phyloP scores from a whole-genome alignment of 331 rosid species.

The Telfairia occidentalis region DNA sequence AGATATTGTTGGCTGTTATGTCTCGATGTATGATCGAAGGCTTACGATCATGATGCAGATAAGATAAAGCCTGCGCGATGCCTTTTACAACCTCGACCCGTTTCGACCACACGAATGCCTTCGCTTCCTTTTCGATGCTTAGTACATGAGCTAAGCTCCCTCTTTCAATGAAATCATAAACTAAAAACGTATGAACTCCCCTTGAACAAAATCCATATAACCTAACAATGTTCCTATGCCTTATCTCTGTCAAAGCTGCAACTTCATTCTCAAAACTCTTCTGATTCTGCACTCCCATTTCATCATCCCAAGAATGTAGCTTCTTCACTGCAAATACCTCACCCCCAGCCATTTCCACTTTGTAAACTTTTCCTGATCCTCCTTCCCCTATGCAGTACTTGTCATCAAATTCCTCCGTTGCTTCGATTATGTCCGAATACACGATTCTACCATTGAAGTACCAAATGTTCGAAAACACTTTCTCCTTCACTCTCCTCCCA shows the following conservation, averaged over 20 bases:
- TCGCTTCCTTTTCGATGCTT: conserved; percentile 9
- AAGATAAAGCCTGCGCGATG: conserved; percentile 19
- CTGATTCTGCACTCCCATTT: neutral
- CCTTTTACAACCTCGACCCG: conserved; percentile 16
- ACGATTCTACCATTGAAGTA: conserved; percentile 36
- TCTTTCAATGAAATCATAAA: conserved; percentile 22
- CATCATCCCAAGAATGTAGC: conserved; percentile 12
- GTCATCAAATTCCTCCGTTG: conserved; percentile 23
- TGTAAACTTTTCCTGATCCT: conserved; percentile 25
- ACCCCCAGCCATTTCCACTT: conserved; percentile 11
- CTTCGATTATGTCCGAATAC: conserved; percentile 26
- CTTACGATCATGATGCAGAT: conserved; percentile 18
- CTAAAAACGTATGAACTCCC: conserved; percentile 17
- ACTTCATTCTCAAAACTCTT: conserved; percentile 18
- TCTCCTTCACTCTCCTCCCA: neutral
- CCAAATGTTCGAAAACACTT: conserved; percentile 28
- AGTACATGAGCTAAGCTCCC: conserved; percentile 18
- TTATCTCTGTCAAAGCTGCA: conserved; percentile 18
- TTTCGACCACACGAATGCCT: conserved; percentile 17
- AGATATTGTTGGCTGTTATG: conserved; percentile 19
- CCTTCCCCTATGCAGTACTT: conserved; percentile 22
- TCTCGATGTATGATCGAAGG: conserved; percentile 24
- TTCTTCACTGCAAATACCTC: conserved; percentile 24
- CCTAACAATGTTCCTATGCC: conserved; percentile 26
- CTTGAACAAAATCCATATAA: conserved; percentile 21